Conservation (phyloP, 345 rosid species). For the Conringia planisiliqua region DNA sequence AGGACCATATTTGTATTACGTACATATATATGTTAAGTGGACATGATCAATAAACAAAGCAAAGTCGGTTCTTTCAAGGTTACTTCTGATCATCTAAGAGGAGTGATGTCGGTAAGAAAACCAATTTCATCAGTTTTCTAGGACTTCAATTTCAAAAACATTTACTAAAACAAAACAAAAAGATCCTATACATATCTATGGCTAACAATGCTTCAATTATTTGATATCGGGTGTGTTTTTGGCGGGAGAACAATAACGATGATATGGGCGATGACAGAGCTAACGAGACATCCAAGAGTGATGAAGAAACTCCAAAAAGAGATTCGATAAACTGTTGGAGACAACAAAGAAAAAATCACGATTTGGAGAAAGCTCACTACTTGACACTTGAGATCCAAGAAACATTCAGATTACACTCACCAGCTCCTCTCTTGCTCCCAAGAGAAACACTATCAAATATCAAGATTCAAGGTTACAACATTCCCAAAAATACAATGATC, state of each 20-base stretch:
- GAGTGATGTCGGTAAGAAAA: too few species aligned
- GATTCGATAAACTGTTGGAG: slow-evolving; percentile 37
- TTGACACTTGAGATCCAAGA: slow-evolving; percentile 46
- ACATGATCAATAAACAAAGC: too few species aligned
- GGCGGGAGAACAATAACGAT: slow-evolving; percentile 45
- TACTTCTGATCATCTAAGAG: too few species aligned
- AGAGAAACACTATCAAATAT: slow-evolving; percentile 35
- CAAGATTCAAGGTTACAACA: slow-evolving; percentile 38
- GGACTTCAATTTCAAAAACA: too few species aligned
- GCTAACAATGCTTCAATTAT: too few species aligned
- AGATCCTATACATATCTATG: too few species aligned
- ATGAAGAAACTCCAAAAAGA: slow-evolving; percentile 57
- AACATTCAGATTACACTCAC: slow-evolving; percentile 50
- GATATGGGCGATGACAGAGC: slow-evolving; percentile 64
- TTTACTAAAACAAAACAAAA: too few species aligned
- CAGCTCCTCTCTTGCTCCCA: slow-evolving; percentile 40
- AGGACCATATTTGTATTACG: background rate
- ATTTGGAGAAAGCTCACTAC: slow-evolving; percentile 36
- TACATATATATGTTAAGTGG: background rate
- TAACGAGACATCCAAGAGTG: slow-evolving; percentile 37
- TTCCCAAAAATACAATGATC: slow-evolving; percentile 35
- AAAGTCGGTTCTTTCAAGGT: too few species aligned
- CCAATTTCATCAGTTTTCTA: too few species aligned
- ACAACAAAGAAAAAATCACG: slow-evolving; percentile 34
- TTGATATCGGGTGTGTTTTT: too few species aligned